Evolutionary conservation across 768 basidiomycete genomes (phyloP).

Genomic region (Sarcodon sp.): DNA sequence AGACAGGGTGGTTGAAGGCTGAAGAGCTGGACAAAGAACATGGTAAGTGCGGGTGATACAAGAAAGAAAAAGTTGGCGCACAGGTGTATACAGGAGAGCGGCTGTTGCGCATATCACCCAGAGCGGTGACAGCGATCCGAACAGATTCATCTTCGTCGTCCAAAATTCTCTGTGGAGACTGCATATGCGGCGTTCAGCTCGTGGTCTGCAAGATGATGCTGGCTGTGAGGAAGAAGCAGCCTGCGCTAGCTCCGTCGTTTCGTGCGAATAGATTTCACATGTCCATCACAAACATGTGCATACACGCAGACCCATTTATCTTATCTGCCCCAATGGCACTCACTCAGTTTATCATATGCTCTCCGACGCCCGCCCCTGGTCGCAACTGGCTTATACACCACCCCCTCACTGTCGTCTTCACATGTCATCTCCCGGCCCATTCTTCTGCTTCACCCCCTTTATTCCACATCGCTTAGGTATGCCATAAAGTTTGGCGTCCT

Average conservation of each 20-base stretch:
- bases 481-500: no score
- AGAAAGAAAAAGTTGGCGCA: not conserved
- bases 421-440: no score
- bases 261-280: no score
- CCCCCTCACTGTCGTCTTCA: no score
- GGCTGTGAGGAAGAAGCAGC: conserved; percentile 4
- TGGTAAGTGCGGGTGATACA: not conserved
- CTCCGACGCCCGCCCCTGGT: no score
- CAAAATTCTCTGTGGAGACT: conserved; percentile 12
- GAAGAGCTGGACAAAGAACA: not conserved
- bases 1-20: not conserved
- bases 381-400: no score
- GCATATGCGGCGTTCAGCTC: conserved; percentile 1
- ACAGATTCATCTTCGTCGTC: conserved; percentile 64
- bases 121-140: conserved; percentile 62
- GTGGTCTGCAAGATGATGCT: conserved; percentile 5
- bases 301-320: no score
- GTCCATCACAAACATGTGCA: no score
- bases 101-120: conserved; percentile 65
- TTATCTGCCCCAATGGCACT: no score
- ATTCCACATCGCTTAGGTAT: no score
- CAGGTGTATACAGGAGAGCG: conserved; percentile 19
- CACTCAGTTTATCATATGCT: no score
- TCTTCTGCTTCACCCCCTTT: no score
- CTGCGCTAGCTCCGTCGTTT: not conserved